phyloP scores from a whole-genome alignment of 2,329 filamentous ascomycete genomes.

The Ceratocystis papillata region DNA sequence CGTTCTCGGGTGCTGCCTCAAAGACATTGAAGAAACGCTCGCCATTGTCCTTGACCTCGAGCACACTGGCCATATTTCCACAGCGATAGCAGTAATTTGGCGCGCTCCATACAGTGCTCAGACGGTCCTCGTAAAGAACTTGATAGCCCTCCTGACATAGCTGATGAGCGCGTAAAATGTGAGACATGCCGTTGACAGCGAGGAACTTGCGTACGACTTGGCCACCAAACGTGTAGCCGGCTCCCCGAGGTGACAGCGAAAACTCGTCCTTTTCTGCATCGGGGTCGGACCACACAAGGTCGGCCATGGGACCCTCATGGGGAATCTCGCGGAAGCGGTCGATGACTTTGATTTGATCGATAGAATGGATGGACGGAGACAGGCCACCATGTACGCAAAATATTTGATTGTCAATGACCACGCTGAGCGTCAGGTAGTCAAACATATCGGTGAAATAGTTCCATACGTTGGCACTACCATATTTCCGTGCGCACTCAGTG shows the following conservation, averaged over 20 bases:
- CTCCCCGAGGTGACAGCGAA: constrained; percentile 80
- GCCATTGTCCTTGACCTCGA: constrained; percentile 88
- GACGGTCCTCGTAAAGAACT: constrained; percentile 83
- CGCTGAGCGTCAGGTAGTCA: constrained; percentile 90
- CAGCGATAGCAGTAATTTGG: constrained; percentile 94
- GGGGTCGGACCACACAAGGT: constrained; percentile 95
- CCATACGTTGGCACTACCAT: constrained; percentile 97
- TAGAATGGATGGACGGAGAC: constrained; percentile 86
- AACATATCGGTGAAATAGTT: constrained; percentile 99
- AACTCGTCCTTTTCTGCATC: constrained; percentile 98
- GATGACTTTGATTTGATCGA: constrained; percentile 99
- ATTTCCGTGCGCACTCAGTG: constrained; percentile 94
- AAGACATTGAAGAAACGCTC: constrained; percentile 97
- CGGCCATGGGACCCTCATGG: constrained; percentile 98
- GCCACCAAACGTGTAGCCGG: constrained; percentile 93
- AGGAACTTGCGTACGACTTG: constrained; percentile 98
- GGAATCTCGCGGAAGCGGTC: constrained; percentile 97
- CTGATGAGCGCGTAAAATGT: constrained; percentile 96
- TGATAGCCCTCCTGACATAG: constrained; percentile 97
- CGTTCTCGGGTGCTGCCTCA: constrained; percentile 91
- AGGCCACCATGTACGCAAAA: constrained; percentile 95
- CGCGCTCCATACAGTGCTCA: constrained; percentile 96
- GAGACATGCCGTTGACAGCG: constrained; percentile 93
- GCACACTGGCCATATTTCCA: constrained; percentile 91
- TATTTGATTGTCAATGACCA: constrained; percentile 97